Percentiles rank a stretch among this genome's conserved stretches.
These are phyloP conservation scores for Ganoderma multipileum DNA, from an alignment of 1,284 basidiomycete genomes.

Conservation along the genomic window DNA sequence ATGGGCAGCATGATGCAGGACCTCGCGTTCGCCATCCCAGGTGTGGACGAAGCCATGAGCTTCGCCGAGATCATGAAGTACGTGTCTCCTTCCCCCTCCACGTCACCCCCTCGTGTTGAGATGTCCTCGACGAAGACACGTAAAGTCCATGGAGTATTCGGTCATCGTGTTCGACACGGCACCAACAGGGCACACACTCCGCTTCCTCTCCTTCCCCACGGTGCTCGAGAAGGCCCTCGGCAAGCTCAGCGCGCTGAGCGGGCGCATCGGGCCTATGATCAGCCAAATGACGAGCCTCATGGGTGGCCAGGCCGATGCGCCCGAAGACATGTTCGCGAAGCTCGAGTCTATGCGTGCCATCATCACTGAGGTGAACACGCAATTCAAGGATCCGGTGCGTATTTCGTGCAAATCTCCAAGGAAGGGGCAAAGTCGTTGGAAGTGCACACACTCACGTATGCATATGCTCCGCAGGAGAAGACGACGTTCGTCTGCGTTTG, in stretches of 20 bases:
- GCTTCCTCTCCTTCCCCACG: slow-evolving; percentile 97
- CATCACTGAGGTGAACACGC: slow-evolving; percentile 98
- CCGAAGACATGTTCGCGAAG: slow-evolving; percentile 99
- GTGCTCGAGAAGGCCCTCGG: slow-evolving; percentile 98
- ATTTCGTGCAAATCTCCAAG: background rate
- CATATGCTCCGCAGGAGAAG: slow-evolving; percentile 73
- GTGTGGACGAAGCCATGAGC: slow-evolving; percentile 99
- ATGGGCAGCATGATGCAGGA: slow-evolving; percentile 99
- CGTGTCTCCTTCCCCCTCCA: slow-evolving; percentile 36
- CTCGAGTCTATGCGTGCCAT: slow-evolving; percentile 96
- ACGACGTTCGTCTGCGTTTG: slow-evolving; percentile 99
- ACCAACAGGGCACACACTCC: slow-evolving; percentile 97
- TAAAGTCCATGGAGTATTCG: slow-evolving; percentile 99
- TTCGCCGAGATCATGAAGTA: slow-evolving; percentile 99
- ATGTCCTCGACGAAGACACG: slow-evolving; percentile 67
- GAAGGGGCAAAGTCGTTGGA: background rate
- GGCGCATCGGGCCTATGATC: slow-evolving; percentile 97
- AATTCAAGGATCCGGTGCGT: slow-evolving; percentile 97
- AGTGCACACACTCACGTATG: background rate
- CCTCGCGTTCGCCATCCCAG: slow-evolving; percentile 97
- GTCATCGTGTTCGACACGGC: slow-evolving; percentile 99
- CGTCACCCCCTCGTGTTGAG: background rate
- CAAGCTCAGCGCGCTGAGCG: slow-evolving; percentile 91
- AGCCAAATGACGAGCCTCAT: slow-evolving; percentile 96
- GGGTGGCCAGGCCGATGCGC: slow-evolving; percentile 86